Percentiles rank a stretch among this genome's conserved stretches.
phyloP scores from a whole-genome alignment of 305 asterid genomes.

The Solanum hybrid region DNA sequence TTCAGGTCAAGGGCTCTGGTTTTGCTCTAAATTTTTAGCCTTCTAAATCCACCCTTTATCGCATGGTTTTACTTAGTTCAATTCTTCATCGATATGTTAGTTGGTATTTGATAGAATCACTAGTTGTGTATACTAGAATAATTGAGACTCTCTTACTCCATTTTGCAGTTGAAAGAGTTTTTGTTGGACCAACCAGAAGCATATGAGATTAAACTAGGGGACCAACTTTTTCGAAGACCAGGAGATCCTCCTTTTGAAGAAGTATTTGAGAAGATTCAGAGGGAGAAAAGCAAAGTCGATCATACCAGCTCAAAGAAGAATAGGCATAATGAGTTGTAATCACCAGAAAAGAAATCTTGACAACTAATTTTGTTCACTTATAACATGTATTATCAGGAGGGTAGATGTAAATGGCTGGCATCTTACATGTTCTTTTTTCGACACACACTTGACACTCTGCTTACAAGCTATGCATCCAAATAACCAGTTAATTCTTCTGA shows the following conservation, averaged over 20 bases:
- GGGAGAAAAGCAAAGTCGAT: conserved; percentile 23
- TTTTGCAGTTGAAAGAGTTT: conserved; percentile 64
- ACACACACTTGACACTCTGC: neutral
- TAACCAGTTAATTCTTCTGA: neutral
- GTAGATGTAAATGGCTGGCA: neutral
- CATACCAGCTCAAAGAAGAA: neutral
- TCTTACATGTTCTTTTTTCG: neutral
- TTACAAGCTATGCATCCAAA: neutral
- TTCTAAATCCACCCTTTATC: neutral
- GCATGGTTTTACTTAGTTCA: neutral
- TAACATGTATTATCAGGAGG: neutral
- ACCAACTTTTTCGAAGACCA: conserved; percentile 51
- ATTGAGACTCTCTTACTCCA: neutral
- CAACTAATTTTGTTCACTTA: neutral
- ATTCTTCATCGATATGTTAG: neutral
- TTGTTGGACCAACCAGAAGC: conserved; percentile 63
- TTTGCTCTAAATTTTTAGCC: neutral
- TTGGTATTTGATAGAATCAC: neutral
- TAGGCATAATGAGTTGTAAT: conserved; percentile 46
- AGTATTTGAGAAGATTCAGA: conserved; percentile 39
- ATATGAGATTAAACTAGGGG: conserved; percentile 74
- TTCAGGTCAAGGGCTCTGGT: neutral
- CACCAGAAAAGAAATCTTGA: neutral
- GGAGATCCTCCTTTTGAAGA: conserved; percentile 87
- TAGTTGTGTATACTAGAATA: neutral